phyloP scores from a whole-genome alignment of 2,329 filamentous ascomycete species.

The Penicillium sp. region DNA sequence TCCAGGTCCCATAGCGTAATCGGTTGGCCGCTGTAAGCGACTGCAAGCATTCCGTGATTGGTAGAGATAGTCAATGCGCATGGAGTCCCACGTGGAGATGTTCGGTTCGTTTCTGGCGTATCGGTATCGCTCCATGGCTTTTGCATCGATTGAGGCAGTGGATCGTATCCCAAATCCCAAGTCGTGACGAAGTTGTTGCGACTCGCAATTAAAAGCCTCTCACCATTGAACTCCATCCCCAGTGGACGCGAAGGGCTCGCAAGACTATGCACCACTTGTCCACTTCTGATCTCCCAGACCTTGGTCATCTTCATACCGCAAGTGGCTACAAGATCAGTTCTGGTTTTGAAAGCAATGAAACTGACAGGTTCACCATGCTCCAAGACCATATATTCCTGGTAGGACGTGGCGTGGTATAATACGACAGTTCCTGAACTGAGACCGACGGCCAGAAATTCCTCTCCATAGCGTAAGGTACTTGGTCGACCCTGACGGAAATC shows the following conservation, averaged over 20 bases:
- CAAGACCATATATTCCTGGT: constrained; percentile 27
- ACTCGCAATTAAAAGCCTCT: constrained; percentile 33
- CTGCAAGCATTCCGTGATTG: constrained; percentile 36
- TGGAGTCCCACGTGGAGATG: background rate
- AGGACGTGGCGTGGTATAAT: constrained; percentile 27
- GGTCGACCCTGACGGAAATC: constrained; percentile 28
- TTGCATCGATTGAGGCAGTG: constrained; percentile 3
- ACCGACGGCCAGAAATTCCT: constrained; percentile 28
- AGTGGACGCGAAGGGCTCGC: constrained; percentile 19
- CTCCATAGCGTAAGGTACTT: constrained; percentile 6
- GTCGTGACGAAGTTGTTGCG: constrained; percentile 29
- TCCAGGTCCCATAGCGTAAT: constrained; percentile 44
- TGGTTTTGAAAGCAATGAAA: constrained; percentile 35
- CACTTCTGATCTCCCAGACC: constrained; percentile 38
- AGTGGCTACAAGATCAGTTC: constrained; percentile 35
- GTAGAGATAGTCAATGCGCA: constrained; percentile 19
- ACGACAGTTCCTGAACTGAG: constrained; percentile 23
- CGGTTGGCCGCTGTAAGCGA: constrained; percentile 35
- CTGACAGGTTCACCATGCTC: constrained; percentile 37
- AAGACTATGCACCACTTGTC: constrained; percentile 31
- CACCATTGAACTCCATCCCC: constrained; percentile 30
- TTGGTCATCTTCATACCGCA: constrained; percentile 32
- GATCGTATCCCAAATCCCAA: constrained; percentile 30
- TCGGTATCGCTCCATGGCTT: constrained; percentile 29
- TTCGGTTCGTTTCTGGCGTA: background rate